Conservation (phyloP, 176 grass and related monocot genomes). For the Hyparrhenia diplandra region DNA sequence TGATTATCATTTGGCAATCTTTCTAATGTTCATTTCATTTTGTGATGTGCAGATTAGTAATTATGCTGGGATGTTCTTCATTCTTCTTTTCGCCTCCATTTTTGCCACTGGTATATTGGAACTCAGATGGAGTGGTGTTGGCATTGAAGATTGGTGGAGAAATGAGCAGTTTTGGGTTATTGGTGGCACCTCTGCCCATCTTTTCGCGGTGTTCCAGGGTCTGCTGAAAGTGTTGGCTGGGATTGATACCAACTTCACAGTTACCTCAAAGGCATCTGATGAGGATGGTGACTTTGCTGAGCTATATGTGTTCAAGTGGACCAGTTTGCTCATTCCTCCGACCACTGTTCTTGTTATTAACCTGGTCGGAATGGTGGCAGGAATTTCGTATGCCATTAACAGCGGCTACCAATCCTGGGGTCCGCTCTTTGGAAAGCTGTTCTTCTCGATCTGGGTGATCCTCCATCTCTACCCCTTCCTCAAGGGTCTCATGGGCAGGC, state of each 20-base stretch:
- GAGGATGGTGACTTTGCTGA: slow-evolving; percentile 92
- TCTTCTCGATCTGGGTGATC: slow-evolving; percentile 98
- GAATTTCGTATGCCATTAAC: slow-evolving; percentile 91
- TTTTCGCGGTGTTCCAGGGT: slow-evolving; percentile 88
- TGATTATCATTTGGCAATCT: background rate
- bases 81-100: slow-evolving; percentile 81
- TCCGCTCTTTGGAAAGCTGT: slow-evolving; percentile 81
- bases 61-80: slow-evolving; percentile 89
- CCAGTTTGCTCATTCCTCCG: slow-evolving; percentile 76
- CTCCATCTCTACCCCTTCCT: slow-evolving; percentile 96
- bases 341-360: slow-evolving; percentile 89
- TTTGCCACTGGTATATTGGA: slow-evolving; percentile 82
- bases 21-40: slow-evolving; percentile 25
- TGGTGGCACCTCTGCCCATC: slow-evolving; percentile 94
- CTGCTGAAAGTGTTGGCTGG: slow-evolving; percentile 80
- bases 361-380: slow-evolving; percentile 87
- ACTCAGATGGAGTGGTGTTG: slow-evolving; percentile 91
- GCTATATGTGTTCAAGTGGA: slow-evolving; percentile 96
- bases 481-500: slow-evolving; percentile 92
- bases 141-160: slow-evolving; percentile 93
- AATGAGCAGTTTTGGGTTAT: slow-evolving; percentile 97
- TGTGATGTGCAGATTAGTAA: slow-evolving; percentile 74
- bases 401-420: slow-evolving; percentile 96
- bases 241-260: slow-evolving; percentile 95
- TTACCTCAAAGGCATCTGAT: slow-evolving; percentile 87